A percentile compares a stretch with the other conserved stretches of the same genome.
phyloP scores from a whole-genome alignment of 768 basidiomycete species.

The Leccinum subtestaceum region DNA sequence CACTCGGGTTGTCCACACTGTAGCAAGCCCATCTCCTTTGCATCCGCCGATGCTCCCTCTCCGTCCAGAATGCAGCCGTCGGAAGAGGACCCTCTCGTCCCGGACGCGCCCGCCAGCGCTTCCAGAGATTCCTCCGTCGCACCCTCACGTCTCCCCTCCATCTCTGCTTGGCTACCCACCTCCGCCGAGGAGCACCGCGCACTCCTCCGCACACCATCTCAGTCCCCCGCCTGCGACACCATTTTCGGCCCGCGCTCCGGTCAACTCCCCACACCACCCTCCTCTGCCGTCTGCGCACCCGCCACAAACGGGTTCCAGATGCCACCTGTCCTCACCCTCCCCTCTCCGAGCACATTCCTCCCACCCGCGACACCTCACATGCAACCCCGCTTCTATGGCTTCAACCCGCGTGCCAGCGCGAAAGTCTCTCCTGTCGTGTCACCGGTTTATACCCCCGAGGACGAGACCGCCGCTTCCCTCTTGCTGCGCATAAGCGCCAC shows the following conservation, averaged over 20 bases:
- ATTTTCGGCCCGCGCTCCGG: constrained; percentile 13
- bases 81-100: not conserved
- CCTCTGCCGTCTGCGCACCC: constrained; percentile 51
- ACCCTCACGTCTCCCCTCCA: constrained; percentile 54
- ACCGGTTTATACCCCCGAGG: constrained; percentile 46
- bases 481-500: constrained; percentile 56
- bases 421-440: constrained; percentile 25
- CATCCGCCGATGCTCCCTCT: not conserved
- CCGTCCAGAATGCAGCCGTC: not conserved
- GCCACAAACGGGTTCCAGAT: constrained; percentile 30
- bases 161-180: constrained; percentile 62
- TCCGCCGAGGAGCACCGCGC: constrained; percentile 21
- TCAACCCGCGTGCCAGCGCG: constrained; percentile 16
- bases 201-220: constrained; percentile 35
- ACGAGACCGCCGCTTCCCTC: constrained; percentile 67
- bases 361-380: constrained; percentile 11
- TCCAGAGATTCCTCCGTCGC: constrained; percentile 2
- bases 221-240: constrained; percentile 34
- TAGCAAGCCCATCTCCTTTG: constrained; percentile 17
- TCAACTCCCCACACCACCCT: constrained; percentile 56
- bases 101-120: not conserved
- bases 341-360: constrained; percentile 28
- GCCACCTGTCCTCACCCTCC: constrained; percentile 43
- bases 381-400: constrained; percentile 24
- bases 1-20: constrained; percentile 23